These are phyloP conservation scores for Sporothrix sp. DNA, from an alignment of 2,329 filamentous ascomycete species.

Conservation along the genomic window DNA sequence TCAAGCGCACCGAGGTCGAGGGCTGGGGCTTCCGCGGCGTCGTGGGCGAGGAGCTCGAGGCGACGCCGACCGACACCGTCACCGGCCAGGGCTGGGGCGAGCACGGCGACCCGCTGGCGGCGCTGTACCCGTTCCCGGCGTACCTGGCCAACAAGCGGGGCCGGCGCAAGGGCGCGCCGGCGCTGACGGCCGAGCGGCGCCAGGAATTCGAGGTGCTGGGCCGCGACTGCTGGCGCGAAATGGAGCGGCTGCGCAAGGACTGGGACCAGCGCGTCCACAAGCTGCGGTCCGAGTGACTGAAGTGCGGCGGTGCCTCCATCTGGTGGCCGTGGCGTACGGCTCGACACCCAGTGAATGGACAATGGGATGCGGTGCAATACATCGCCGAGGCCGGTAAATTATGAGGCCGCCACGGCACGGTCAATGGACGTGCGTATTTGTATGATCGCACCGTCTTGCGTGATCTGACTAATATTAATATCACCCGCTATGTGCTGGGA, in stretches of 20 bases:
- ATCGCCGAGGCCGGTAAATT: too few relatives aligned
- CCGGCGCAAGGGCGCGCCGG: conserved; percentile 47
- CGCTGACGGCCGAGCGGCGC: conserved; percentile 51
- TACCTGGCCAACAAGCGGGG: conserved; percentile 41
- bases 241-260: conserved; percentile 58
- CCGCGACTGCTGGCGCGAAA: conserved; percentile 53
- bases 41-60: conserved; percentile 37
- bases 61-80: conserved; percentile 16
- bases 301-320: too few relatives aligned
- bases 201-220: conserved; percentile 54
- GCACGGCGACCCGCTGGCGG: conserved; percentile 32
- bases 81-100: conserved; percentile 23
- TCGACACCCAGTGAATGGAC: too few relatives aligned
- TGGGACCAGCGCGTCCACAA: conserved; percentile 44
- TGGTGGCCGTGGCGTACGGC: too few relatives aligned
- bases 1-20: conserved; percentile 72
- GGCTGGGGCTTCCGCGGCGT: conserved; percentile 70
- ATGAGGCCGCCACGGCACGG: too few relatives aligned
- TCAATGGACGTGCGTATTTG: too few relatives aligned
- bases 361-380: too few relatives aligned
- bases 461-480: too few relatives aligned
- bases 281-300: too few relatives aligned
- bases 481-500: too few relatives aligned
- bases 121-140: background rate
- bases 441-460: too few relatives aligned